These are phyloP conservation scores for Adiantum capillusveneris DNA, from an alignment of 75 land plant genomes.

Conservation along the genomic window DNA sequence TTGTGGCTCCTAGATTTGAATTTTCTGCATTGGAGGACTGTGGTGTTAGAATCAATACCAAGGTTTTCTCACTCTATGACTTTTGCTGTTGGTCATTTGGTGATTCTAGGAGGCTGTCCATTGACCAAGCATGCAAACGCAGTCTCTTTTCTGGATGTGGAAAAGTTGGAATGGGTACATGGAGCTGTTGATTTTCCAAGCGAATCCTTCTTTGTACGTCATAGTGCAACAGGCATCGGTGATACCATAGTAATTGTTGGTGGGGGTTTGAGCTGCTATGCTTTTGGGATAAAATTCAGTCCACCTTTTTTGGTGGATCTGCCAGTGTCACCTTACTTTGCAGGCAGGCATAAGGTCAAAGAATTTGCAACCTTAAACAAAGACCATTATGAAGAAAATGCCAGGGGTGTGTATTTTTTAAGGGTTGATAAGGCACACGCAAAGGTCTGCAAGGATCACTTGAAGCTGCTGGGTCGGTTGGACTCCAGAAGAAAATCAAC, in stretches of 20 bases:
- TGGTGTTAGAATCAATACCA: constrained; percentile 33
- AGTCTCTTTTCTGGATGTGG: constrained; percentile 44
- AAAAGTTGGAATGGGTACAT: constrained; percentile 35
- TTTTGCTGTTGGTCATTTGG: constrained; percentile 38
- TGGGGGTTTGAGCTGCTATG: constrained; percentile 91
- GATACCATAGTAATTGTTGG: constrained; percentile 58
- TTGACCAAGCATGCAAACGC: constrained; percentile 39
- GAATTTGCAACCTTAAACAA: neutral
- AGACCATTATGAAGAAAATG: neutral
- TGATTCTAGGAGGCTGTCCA: constrained; percentile 84
- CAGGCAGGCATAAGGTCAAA: neutral
- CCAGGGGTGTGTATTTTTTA: constrained; percentile 33
- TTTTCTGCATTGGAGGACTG: constrained; percentile 45
- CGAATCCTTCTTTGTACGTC: constrained; percentile 53
- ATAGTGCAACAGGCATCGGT: constrained; percentile 48
- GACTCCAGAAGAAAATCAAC: constrained; percentile 51
- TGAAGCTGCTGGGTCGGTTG: constrained; percentile 80
- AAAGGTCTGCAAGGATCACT: constrained; percentile 66
- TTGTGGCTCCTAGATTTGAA: constrained; percentile 46
- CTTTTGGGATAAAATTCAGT: constrained; percentile 88
- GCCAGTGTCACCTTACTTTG: neutral
- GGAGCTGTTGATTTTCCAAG: constrained; percentile 19
- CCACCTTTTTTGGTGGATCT: constrained; percentile 18
- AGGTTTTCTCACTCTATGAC: constrained; percentile 86
- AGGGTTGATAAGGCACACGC: constrained; percentile 48